A percentile compares a stretch with the other conserved stretches of the same genome.
Conservation (phyloP, 1,139 yeast species). For the Kodamaea fungicola region DNA sequence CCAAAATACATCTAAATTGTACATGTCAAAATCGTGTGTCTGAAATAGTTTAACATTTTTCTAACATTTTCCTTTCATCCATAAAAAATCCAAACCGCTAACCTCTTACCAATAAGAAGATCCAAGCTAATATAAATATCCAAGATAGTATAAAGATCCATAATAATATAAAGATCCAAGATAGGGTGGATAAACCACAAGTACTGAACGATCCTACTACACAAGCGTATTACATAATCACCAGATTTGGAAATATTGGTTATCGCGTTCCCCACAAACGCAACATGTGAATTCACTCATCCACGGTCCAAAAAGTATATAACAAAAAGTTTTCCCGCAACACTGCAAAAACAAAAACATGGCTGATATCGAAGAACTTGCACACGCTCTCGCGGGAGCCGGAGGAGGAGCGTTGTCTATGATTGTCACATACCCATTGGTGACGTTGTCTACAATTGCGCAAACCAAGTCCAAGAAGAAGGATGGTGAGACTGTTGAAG, state of each 20-base stretch:
- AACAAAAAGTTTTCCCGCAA: conserved; percentile 1
- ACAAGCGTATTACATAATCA: neutral
- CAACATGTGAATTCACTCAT: conserved; percentile 7
- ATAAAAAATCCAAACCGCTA: too few relatives aligned
- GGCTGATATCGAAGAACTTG: conserved; percentile 51
- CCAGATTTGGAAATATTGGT: conserved; percentile 1
- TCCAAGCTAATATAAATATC: too few relatives aligned
- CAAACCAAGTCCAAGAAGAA: conserved; percentile 58
- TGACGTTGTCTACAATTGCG: conserved; percentile 79
- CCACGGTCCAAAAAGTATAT: conserved; percentile 7
- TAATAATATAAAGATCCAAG: too few relatives aligned
- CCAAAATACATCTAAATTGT: too few relatives aligned
- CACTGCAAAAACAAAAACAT: conserved; percentile 10
- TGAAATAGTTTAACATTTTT: neutral
- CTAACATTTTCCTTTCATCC: neutral
- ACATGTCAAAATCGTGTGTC: too few relatives aligned
- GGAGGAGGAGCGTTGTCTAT: conserved; percentile 89
- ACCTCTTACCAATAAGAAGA: too few relatives aligned
- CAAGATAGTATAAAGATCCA: too few relatives aligned
- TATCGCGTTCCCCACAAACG: conserved; percentile 7
- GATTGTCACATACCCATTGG: conserved; percentile 82
- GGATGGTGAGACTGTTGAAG: conserved; percentile 18
- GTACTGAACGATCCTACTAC: neutral
- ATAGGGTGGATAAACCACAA: too few relatives aligned
- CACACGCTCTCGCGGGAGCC: conserved; percentile 91